Evolutionary conservation across 805 yeast species (phyloP), one percentile per base, ranked within the genome.

Genomic region (Saccharomycopsis capsularis): DNA sequence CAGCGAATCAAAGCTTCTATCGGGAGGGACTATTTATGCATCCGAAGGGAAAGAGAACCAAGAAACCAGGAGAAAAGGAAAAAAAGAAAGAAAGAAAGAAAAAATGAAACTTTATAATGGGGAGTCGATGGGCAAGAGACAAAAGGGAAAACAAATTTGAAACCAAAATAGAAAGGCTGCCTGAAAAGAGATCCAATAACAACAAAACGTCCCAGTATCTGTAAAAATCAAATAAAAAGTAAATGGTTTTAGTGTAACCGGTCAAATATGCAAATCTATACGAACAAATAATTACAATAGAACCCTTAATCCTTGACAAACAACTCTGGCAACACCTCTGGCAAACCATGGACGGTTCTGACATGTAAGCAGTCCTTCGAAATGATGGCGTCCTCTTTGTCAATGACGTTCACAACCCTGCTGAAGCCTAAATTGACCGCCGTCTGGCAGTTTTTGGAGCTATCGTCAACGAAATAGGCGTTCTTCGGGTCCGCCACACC

Each of bases 381-480:
- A 0, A 69, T 68, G 37, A 68, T 48, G 24, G 65, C 85, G 35
- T 73, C 76, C 34, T 75, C 81, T 25, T 79, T 69, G 63, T 91
- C 97, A n/a, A 84, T 78, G 55, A 76, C 79, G 59, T 86, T 93
- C 36, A 85, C 68, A 3, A 84, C 78, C 47, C 76, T 73, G 18
- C 79, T 80, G 78, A 91, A 84, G 1, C 93, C 95, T 46, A 81
- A 68, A 18, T 73, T 63, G 27, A 71, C 64, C 0, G 96, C 95
- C 0, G 93, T 87, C 47, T 71, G 72, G 40, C 87, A 82, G 59
- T 91, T 91, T 47, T 80, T 69, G 44, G 78, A 84, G 50, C 95
- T 82, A 63, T 91, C 99, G 64, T 91, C 99, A 11, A 91, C 79
- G 60, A 86, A 93, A 64, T 82, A 83, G 15, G 80, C 81, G 54